Evolutionary conservation across 129 eudicot genomes (phyloP).

Genomic region (Chrysanthemum seticuspe): DNA sequence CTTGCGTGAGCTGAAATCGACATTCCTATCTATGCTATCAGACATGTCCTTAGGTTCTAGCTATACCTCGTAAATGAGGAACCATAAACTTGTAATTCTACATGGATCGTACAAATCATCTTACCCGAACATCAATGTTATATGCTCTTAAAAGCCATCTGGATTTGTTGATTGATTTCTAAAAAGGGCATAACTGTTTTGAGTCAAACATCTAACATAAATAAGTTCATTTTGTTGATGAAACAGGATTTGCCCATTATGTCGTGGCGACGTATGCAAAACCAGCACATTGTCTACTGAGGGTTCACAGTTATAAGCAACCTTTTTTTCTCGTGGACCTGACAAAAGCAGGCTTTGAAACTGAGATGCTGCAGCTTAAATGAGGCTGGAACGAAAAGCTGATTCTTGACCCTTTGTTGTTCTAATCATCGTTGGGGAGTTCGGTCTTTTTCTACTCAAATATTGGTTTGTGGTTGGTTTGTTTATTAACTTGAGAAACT

Average conservation of each 20-base stretch:
- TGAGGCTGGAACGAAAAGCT: conserved; percentile 12
- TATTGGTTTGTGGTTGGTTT: conserved; percentile 24
- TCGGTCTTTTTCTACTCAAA: conserved; percentile 28
- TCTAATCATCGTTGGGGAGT: conserved; percentile 15
- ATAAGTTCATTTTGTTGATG: conserved; percentile 15
- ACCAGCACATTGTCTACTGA: conserved; percentile 26
- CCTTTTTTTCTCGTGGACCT: conserved; percentile 2
- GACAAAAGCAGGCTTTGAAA: conserved; percentile 17
- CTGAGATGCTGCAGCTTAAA: neutral
- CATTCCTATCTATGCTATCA: too few relatives aligned
- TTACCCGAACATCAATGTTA: neutral
- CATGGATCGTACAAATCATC: neutral
- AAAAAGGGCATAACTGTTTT: neutral
- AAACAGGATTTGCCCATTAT: conserved; percentile 70
- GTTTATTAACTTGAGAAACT: neutral
- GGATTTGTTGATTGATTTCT: neutral
- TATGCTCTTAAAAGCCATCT: neutral
- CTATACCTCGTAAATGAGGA: neutral
- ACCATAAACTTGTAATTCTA: neutral
- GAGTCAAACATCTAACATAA: neutral
- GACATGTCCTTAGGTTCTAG: too few relatives aligned
- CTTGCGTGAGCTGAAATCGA: too few relatives aligned
- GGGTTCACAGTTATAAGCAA: conserved; percentile 16
- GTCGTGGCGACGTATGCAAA: conserved; percentile 66
- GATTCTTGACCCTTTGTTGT: conserved; percentile 2